Base-by-base conservation (phyloP, 164 flowering plant genomes). In the Houttuynia cordata region DNA sequence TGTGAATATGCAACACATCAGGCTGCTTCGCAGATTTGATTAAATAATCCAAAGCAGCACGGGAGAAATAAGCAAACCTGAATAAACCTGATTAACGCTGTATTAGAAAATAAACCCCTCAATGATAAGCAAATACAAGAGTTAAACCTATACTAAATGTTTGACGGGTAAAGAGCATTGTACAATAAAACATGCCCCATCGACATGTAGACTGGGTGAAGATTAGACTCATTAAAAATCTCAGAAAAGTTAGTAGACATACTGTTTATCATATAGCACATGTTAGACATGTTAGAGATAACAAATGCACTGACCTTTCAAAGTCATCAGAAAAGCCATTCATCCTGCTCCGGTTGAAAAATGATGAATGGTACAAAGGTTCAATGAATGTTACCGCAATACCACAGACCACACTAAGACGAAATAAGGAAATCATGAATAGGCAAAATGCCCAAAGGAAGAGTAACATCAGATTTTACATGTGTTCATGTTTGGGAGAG, bases 61-160 rank as follows among this genome's bases (percentile, higher is more conserved):
- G 90, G 60, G 92, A 85, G 70, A 88, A 85, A 72, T 88, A 88
- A 62, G 79, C 19, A 70, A 88, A 88, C 64, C 96, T 88, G 96
- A 65, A 69, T 66, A 45, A 74, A 80, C 62, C 60, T 74, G 64
- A 64, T 14, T 39, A 62, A 54, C 22, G 57, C 55, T n/a, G 53
- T 21, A 60, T 68, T 55, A 75, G 67, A 58, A 65, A 64, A 37
- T 58, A 20, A 23, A 8, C 22, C 18, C 24, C 56, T 9, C 12
- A 18, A 53, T 22, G 8, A 53, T 53, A 14, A 20, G 56, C 22
- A 20, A 5, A 14, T 20, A 56, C 1, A 64, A 24, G 23, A 13
- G 55, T n/a, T n/a, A n/a, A n/a, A n/a, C n/a, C n/a, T n/a, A n/a
- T n/a, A n/a, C n/a, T n/a, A n/a, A n/a, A 30, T 30, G 37, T 30